Evolutionary conservation across 306 rosid species (phyloP), one percentile per base, ranked within the genome.

Genomic region (Adenanthera pavonina): DNA sequence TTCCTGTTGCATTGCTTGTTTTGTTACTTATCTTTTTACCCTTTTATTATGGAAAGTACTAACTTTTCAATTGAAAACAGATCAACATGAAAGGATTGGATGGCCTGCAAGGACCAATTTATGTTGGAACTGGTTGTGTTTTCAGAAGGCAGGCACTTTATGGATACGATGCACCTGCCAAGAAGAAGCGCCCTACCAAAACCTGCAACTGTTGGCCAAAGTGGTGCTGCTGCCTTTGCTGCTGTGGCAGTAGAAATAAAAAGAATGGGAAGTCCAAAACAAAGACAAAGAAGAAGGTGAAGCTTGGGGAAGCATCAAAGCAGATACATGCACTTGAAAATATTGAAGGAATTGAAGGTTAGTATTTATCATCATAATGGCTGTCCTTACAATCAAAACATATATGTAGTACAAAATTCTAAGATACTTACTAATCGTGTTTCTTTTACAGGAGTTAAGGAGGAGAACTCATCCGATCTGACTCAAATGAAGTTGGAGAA

Each of bases 41-140:
- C 35, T 70, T 12, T 72, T 48, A 56, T 72, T 60, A 7, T 79
- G 15, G 54, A 56, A 53, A 72, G 46, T 36, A 2, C 83, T 92
- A 67, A 84, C 72, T 65, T 54, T 52, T 12, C 43, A 38, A 70
- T 41, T 84, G 62, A 30, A 87, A 89, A 80, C 97, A 92, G 98
- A 93, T 95, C 86, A 95, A 93, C 90, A 95, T 95, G 99, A 95
- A 95, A 91, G 99, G 97, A 41, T 85, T 95, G 81, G 98, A 95
- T 75, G 99, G 97, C 41, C 80, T 93, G 78, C 98, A 95, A 91
- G 99, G 99, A 77, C 99, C 98, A 49, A 95, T 95, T 79, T 95
- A 95, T 79, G 98, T 93, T 5, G 99, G 99, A 85, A 95, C 99
- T 57, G 98, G 98, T 77, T 95, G 99, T 80, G 97, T 93, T 84